A percentile compares a stretch with the other conserved stretches of the same genome.
Evolutionary conservation across 1,284 basidiomycete genomes (phyloP).

Genomic region (Apiotrichum veenhuisii): DNA sequence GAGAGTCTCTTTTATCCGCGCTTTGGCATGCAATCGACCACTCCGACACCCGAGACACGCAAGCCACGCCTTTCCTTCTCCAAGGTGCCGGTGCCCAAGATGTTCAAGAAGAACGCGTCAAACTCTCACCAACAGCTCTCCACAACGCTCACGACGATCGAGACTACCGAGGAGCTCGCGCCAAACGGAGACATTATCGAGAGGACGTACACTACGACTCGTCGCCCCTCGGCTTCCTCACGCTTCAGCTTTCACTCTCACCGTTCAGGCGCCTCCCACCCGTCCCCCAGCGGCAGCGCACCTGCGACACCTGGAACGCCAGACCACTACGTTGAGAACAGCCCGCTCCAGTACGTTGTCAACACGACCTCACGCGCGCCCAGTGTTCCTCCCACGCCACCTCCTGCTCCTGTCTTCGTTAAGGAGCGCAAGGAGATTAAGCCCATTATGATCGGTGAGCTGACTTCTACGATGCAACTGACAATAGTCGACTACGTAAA

Average conservation of each 20-base stretch:
- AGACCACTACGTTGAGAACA: slow-evolving; percentile 1
- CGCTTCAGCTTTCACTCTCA: not conserved
- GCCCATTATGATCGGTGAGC: slow-evolving; percentile 7
- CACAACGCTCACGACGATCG: not conserved
- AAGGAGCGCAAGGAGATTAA: not conserved
- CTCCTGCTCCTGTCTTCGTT: not conserved
- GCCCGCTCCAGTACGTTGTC: not conserved
- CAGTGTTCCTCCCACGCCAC: not conserved
- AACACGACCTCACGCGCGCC: not conserved
- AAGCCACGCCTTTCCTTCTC: not conserved
- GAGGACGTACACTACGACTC: not conserved
- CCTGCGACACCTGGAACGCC: not conserved
- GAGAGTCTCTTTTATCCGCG: not conserved
- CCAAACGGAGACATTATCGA: slow-evolving; percentile 1
- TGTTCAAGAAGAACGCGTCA: not conserved
- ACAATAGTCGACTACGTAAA: slow-evolving; percentile 2
- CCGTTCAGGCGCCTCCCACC: not conserved
- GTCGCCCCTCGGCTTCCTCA: not conserved
- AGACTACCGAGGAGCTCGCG: not conserved
- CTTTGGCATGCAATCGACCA: not conserved
- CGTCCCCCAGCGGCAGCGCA: not conserved
- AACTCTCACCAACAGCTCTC: not conserved
- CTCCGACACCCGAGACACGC: not conserved
- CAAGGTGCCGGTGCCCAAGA: not conserved
- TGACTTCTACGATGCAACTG: not conserved